Percentiles rank a stretch among this genome's conserved stretches.
Conservation (phyloP, 2,329 filamentous ascomycete species). For the Ceratocystis variospora region DNA sequence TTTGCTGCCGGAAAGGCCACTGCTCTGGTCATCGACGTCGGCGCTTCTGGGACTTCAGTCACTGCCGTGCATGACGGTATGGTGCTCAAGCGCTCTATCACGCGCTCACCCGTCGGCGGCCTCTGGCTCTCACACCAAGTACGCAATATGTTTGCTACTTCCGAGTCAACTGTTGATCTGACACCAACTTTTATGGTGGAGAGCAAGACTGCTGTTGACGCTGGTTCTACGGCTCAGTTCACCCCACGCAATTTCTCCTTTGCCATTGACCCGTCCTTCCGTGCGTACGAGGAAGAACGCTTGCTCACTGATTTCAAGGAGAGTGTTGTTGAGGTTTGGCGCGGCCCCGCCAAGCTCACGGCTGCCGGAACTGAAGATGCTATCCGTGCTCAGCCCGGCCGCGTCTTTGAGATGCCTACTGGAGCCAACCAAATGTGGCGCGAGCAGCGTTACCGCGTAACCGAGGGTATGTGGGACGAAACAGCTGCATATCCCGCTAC, state of each 20-base stretch:
- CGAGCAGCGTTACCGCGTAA: constrained; percentile 69
- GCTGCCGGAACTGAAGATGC: constrained; percentile 61
- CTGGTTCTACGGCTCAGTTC: constrained; percentile 63
- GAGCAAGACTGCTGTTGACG: constrained; percentile 79
- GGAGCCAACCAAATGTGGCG: constrained; percentile 94
- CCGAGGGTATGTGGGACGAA: constrained; percentile 85
- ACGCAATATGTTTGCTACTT: constrained; percentile 55
- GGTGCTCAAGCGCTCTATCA: constrained; percentile 78
- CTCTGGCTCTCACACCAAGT: constrained; percentile 85
- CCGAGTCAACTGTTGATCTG: constrained; percentile 54
- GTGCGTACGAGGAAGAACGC: constrained; percentile 76
- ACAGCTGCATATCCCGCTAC: constrained; percentile 49
- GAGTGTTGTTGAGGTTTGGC: constrained; percentile 88
- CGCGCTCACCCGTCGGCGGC: constrained; percentile 72
- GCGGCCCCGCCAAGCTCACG: constrained; percentile 56
- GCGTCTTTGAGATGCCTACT: constrained; percentile 93
- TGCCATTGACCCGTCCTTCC: constrained; percentile 55
- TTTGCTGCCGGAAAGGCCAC: constrained; percentile 90
- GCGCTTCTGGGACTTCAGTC: constrained; percentile 75
- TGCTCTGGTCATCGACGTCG: constrained; percentile 82
- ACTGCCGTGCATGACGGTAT: constrained; percentile 90
- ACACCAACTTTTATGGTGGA: constrained; percentile 78
- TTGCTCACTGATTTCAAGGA: constrained; percentile 95
- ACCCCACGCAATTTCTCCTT: constrained; percentile 56
- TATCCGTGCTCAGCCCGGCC: constrained; percentile 57